Evolutionary conservation across 2,329 filamentous ascomycete genomes (phyloP), one percentile per base, ranked within the genome.

Genomic region (Byssochlamys sp.): DNA sequence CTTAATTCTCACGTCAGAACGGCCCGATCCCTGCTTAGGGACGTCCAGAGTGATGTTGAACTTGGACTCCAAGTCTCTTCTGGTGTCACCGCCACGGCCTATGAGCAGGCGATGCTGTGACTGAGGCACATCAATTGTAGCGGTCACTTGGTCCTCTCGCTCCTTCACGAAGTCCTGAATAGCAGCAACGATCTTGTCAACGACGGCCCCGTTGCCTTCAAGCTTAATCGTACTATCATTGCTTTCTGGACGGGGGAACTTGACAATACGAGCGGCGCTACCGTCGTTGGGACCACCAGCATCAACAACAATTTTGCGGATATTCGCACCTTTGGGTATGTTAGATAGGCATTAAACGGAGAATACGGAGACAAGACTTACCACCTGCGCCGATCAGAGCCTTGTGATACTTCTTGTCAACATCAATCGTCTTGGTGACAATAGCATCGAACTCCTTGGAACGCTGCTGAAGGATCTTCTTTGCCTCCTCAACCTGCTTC

Each of bases 61-160:
- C 69, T 91, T 84, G 39, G 86, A 81, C 78, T 99, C 94, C 27
- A 99, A 81, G 62, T 87, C 83, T 62, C 89, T 88, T 72, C 95
- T 89, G 53, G 85, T 86, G 64, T 96, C 91, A 62, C 95, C 94
- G 61, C 90, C 91, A 57, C 91, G 90, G 49, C 94, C 94, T 68
- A 99, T 97, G 26, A 99, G 81, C 7, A 89, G 81, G 56, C 91
- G 83, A 73, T 99, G 95, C 79, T 96, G 95, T 66, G 94, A 88
- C 11, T 87, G 85, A 14, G 91, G 89, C 35, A 99, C 86, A 33
- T 96, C 91, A 27, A 96, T 70, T 14, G 81, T 80, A 66, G 90
- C 87, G 0, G 85, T 88, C 48, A 90, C 83, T 75, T 96, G 90
- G 71, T 84, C 92, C 66, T 92, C 89, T 39, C 90, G 87, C 70